Percentiles rank a stretch among this genome's conserved stretches.
phyloP scores from a whole-genome alignment of 257 asterid species.

The Agastache rugosa region DNA sequence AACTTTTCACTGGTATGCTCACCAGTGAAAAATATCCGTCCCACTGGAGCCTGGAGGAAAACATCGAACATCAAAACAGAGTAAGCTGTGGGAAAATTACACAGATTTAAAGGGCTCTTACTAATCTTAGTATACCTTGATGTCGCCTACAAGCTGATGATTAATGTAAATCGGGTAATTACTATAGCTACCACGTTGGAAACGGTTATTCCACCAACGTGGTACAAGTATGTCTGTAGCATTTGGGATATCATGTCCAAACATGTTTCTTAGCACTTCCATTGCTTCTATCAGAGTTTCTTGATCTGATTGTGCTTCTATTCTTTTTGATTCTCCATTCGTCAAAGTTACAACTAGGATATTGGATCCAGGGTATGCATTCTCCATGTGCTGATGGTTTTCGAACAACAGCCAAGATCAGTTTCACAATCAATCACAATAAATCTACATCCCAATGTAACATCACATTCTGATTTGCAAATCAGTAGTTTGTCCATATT shows the following conservation, averaged over 20 bases:
- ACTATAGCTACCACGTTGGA: conserved; percentile 92
- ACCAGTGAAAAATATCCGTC: conserved; percentile 85
- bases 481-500: conserved; percentile 20
- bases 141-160: conserved; percentile 63
- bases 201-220: conserved; percentile 94
- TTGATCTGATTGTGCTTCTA: conserved; percentile 82
- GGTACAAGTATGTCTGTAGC: conserved; percentile 85
- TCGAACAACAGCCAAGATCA: conserved; percentile 30
- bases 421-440: conserved; percentile 29
- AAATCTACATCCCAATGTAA: not conserved
- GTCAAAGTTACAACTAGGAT: conserved; percentile 90
- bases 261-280: conserved; percentile 88
- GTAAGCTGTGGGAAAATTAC: not conserved
- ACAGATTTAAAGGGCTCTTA: not conserved
- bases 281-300: conserved; percentile 84
- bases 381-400: conserved; percentile 87
- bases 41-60: conserved; percentile 79
- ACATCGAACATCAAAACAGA: conserved; percentile 20
- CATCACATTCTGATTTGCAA: not conserved
- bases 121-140: conserved; percentile 54
- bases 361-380: conserved; percentile 89
- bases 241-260: conserved; percentile 74
- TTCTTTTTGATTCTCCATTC: conserved; percentile 85
- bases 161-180: conserved; percentile 76
- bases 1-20: conserved; percentile 91